Evolutionary conservation across 352 stramenopile genomes (phyloP), one percentile per base, ranked within the genome.

Genomic region (Phytophthora sp.): DNA sequence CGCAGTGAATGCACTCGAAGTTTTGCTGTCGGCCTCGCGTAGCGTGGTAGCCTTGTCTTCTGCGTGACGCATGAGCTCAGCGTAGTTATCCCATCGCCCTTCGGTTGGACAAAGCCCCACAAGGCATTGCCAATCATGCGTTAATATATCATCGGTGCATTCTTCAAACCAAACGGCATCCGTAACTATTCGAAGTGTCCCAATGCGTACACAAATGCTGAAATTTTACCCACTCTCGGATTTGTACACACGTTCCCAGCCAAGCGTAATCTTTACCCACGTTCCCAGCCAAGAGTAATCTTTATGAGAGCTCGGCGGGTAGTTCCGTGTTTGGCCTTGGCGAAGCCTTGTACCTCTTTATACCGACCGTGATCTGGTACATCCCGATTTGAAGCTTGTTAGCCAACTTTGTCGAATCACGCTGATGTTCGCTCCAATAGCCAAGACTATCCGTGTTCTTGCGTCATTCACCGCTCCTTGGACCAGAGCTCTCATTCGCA

Each of bases 291-390:
- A 1, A 64, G 45, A 0, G 56, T 64, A 12, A 55, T 44, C 12
- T 57, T 64, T 0, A 57, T 35, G 0, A n/a, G 12, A 1, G 29
- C 38, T 30, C 47, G 18, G 23, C 38, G 18, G 2, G 4, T 45
- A 1, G 57, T 66, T 5, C 26, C 4, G 11, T 11, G n/a, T 11
- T 46, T 54, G 6, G 21, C 39, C 54, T 45, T 13, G 1, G 16
- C 51, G 8, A 64, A 57, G 15, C 56, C 55, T 49, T 55, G 55
- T 11, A 63, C 33, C 7, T 63, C 45, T 11, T 56, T 45, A n/a
- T n/a, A 18, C 4, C 38, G 38, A 11, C 18, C 38, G 38, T 45
- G 38, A 11, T 24, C n/a, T 3, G 16, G n/a, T 45, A 45, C 13
- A 7, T 45, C 38, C 4, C 38, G 38, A 45, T 16, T 24, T 20